Base-by-base conservation (phyloP, 1,284 basidiomycete species). In the Phlebopus sp. region DNA sequence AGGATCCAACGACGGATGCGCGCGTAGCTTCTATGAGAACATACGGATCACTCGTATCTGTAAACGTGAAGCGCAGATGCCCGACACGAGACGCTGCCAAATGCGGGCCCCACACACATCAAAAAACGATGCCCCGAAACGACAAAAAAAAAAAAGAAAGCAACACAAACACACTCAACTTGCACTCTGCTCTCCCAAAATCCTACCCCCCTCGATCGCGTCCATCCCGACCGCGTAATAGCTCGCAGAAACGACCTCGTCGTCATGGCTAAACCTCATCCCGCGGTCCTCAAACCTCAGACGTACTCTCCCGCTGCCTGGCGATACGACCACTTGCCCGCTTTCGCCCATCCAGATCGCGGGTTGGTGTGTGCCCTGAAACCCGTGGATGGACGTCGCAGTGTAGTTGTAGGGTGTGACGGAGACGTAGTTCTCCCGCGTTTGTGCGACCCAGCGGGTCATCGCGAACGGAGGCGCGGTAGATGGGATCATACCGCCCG, bases 311-410 rank as follows among this genome's bases (percentile, higher is more conserved):
- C 79, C 77, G 2, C 72, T 63, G 5, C 89, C 88, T 3, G 86
- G 83, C 10, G 77, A 76, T 21, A 93, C 69, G 13, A 80, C 72
- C 5, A 80, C 77, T 23, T 79, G 79, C 0, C 79, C 89, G 52
- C 82, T 87, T 62, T 91, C 88, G 29, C 89, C 90, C 90, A 93
- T 92, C 90, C 90, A 92, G 37, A 92, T 91, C 0, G 90, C 90
- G 0, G 90, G 90, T 59, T 92, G 89, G 50, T 89, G 82, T 0
- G 89, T 91, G 10, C 79, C 85, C 49, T 85, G 81, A 57, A 91
- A 90, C 0, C 89, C 89, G 58, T 88, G 81, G 1, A 91, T 77
- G 5, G 62, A 64, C 2, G 68, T 71, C 51, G 78, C 79, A 0
- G 84, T 85, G 64, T 81, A 77, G 63, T 91, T 90, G 63, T 89